These are phyloP conservation scores for Ceratobasidium sp. DNA, from an alignment of 1,284 basidiomycete genomes.

Conservation along the genomic window DNA sequence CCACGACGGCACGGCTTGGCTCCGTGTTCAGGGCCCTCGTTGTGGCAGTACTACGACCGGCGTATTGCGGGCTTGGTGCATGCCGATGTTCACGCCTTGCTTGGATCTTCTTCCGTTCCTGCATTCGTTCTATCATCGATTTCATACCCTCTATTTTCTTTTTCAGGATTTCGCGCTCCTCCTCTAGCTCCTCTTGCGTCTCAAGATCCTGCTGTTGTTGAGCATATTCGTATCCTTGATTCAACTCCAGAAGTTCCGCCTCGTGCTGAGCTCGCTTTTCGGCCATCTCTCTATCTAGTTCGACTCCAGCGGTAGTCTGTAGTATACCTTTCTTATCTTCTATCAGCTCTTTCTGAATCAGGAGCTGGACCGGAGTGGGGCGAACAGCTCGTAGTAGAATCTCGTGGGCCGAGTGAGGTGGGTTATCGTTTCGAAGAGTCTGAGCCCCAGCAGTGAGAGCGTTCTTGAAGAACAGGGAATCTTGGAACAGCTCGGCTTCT, in stretches of 20 bases:
- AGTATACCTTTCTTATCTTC: constrained; percentile 3
- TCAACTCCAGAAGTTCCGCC: not conserved
- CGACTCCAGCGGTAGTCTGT: constrained; percentile 20
- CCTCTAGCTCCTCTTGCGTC: constrained; percentile 4
- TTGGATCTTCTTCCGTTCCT: no score
- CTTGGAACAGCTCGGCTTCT: constrained; percentile 8
- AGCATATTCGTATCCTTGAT: not conserved
- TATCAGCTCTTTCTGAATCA: constrained; percentile 13
- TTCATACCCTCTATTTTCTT: not conserved
- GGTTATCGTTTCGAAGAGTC: not conserved
- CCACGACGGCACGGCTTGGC: no score
- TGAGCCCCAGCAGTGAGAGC: constrained; percentile 3
- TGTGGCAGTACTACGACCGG: no score
- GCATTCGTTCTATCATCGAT: not conserved
- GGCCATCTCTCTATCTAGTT: constrained; percentile 2
- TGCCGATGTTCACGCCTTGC: no score
- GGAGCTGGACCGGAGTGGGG: not conserved
- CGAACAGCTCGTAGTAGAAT: not conserved
- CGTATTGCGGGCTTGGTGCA: no score
- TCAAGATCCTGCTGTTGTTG: constrained; percentile 11
- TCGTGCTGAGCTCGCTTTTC: constrained; percentile 8
- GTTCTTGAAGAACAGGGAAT: not conserved
- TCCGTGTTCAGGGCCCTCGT: no score
- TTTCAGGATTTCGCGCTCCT: not conserved
- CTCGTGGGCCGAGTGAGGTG: not conserved